Evolutionary conservation across 2,329 filamentous ascomycete genomes (phyloP).

Genomic region (Penicillium sp.): DNA sequence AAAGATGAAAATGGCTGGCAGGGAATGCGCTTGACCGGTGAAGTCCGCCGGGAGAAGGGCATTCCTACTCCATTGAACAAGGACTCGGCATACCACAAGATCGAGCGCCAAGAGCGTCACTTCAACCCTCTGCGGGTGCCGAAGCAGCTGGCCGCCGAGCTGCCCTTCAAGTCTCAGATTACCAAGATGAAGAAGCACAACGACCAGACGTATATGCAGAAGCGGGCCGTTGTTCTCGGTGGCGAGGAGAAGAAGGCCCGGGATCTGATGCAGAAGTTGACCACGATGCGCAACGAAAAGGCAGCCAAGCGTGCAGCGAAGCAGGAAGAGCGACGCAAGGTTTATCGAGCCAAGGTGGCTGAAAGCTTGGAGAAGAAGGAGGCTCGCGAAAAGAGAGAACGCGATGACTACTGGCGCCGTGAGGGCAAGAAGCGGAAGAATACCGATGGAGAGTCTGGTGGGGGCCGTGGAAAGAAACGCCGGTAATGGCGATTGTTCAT

Average conservation of each 20-base stretch:
- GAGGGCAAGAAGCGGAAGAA: slow-evolving; percentile 76
- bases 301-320: slow-evolving; percentile 73
- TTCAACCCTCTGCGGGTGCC: slow-evolving; percentile 63
- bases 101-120: slow-evolving; percentile 58
- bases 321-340: slow-evolving; percentile 79
- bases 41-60: slow-evolving; percentile 72
- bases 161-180: slow-evolving; percentile 92
- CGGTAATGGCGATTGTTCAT: slow-evolving; percentile 25
- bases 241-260: slow-evolving; percentile 86
- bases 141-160: slow-evolving; percentile 59
- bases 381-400: slow-evolving; percentile 82
- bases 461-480: slow-evolving; percentile 43
- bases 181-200: slow-evolving; percentile 72
- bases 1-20: slow-evolving; percentile 57
- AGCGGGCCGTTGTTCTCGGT: slow-evolving; percentile 80
- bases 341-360: slow-evolving; percentile 76
- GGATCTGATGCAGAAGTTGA: slow-evolving; percentile 86
- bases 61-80: slow-evolving; percentile 72
- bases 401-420: slow-evolving; percentile 83
- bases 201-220: slow-evolving; percentile 84
- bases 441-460: slow-evolving; percentile 49
- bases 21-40: slow-evolving; percentile 87
- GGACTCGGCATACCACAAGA: slow-evolving; percentile 75
- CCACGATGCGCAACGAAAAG: slow-evolving; percentile 85
- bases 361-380: slow-evolving; percentile 79